Evolutionary conservation across 257 asterid species (phyloP), one percentile per base, ranked within the genome.

Genomic region (Jaltomata sinuosa): DNA sequence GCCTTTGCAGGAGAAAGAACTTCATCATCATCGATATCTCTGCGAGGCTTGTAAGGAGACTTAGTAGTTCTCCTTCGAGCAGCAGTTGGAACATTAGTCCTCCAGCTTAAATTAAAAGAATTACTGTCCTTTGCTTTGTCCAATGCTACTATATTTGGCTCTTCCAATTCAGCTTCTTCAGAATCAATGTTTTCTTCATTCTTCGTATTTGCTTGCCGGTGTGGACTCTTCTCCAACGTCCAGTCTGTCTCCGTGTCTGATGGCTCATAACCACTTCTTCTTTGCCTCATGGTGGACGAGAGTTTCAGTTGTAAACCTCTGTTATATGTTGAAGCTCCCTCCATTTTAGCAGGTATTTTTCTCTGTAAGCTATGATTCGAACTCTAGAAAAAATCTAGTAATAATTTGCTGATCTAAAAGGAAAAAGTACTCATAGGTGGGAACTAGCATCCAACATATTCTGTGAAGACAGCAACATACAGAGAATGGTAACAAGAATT

Each of bases 231-330:
- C 21, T 90, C 93, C 42, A 77, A 49, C 2, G 85, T 90, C 87
- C 89, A 86, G 14, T 91, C 95, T 5, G 89, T 88, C 82, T 93
- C 97, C 0, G 95, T 90, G 59, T 93, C 97, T 3, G 97, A 93
- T 38, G 93, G 95, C 87, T 93, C 97, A 50, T 93, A 93, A 22
- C 97, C 95, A 49, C 92, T 91, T 84, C 90, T 84, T 45, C 91
- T 86, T 74, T 83, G 85, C 57, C 82, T 82, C 71, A 76, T 29
- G 14, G 68, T 59, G 5, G 88, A 84, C 54, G 86, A 84, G 82
- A 83, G 40, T n/a, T 85, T 86, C 27, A 84, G 59, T 83, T 57
- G 87, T 69, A 84, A 82, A 83, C 31, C 45, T 87, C 86, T 79
- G 54, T 36, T 38, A 76, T 80, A 84, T 52, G 68, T 36, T 80